These are phyloP conservation scores for Bretschneidera sinensis DNA, from an alignment of 345 rosid genomes.

Conservation along the genomic window DNA sequence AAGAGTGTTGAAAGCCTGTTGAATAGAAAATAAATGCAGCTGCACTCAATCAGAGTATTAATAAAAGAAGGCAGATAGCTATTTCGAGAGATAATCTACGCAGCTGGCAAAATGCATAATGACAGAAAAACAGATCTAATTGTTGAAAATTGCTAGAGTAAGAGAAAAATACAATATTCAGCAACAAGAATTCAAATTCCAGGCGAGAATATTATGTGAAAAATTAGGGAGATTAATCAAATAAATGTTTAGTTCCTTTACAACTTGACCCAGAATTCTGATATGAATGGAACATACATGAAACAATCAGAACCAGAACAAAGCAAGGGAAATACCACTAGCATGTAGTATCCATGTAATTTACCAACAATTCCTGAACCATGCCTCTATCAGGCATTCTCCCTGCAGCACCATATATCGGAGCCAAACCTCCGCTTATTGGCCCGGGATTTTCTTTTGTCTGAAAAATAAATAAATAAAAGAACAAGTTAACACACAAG, in stretches of 20 bases:
- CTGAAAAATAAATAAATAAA: constrained; percentile 24
- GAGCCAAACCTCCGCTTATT: constrained; percentile 74
- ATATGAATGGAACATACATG: background rate
- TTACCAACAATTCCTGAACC: constrained; percentile 76
- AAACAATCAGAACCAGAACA: constrained; percentile 7
- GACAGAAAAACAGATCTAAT: too few relatives aligned
- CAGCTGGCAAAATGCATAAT: too few relatives aligned
- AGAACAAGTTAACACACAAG: background rate
- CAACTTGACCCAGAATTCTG: background rate
- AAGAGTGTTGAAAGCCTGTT: too few relatives aligned
- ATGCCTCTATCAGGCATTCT: constrained; percentile 77
- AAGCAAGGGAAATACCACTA: constrained; percentile 16
- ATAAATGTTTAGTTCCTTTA: background rate
- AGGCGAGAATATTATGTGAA: too few relatives aligned
- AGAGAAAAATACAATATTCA: background rate
- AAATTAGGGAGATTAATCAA: background rate
- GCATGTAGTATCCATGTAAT: constrained; percentile 82
- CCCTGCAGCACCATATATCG: constrained; percentile 94
- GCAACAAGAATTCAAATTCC: too few relatives aligned
- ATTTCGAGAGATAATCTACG: too few relatives aligned
- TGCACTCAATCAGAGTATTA: background rate
- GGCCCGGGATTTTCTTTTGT: constrained; percentile 87
- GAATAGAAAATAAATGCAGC: background rate
- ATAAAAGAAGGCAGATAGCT: too few relatives aligned
- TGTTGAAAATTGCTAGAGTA: too few relatives aligned